Evolutionary conservation across 176 grass and related monocot species (phyloP).

Genomic region (Raddia guianensis): DNA sequence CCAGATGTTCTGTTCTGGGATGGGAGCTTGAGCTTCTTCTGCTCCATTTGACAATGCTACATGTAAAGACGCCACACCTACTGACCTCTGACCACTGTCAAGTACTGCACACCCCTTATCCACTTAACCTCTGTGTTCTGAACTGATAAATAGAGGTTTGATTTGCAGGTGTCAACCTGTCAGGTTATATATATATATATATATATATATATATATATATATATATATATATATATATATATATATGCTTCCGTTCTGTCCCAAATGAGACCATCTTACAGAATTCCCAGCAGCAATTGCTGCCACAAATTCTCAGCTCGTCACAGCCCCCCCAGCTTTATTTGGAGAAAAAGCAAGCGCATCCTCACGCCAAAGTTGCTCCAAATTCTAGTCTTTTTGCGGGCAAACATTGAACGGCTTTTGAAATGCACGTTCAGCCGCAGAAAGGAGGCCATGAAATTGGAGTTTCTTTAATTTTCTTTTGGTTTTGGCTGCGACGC

Average conservation of each 20-base stretch:
- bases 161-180: background rate
- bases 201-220: no score
- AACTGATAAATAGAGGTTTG: background rate
- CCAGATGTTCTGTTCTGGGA: conserved; percentile 9
- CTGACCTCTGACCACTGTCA: background rate
- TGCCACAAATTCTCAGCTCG: background rate
- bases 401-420: background rate
- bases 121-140: background rate
- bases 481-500: background rate
- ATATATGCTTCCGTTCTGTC: background rate
- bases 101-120: background rate
- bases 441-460: background rate
- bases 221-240: no score
- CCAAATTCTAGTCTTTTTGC: conserved; percentile 1
- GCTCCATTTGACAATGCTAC: conserved; percentile 14
- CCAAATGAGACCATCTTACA: background rate
- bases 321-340: background rate
- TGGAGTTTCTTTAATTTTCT: background rate
- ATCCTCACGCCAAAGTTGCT: background rate
- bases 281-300: background rate
- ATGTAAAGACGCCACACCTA: background rate
- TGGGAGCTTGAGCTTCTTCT: conserved; percentile 14
- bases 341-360: background rate
- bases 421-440: background rate
- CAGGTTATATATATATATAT: no score